These are phyloP conservation scores for Lasiodiplodia theobromae DNA, from an alignment of 2,329 filamentous ascomycete genomes.

Conservation along the genomic window DNA sequence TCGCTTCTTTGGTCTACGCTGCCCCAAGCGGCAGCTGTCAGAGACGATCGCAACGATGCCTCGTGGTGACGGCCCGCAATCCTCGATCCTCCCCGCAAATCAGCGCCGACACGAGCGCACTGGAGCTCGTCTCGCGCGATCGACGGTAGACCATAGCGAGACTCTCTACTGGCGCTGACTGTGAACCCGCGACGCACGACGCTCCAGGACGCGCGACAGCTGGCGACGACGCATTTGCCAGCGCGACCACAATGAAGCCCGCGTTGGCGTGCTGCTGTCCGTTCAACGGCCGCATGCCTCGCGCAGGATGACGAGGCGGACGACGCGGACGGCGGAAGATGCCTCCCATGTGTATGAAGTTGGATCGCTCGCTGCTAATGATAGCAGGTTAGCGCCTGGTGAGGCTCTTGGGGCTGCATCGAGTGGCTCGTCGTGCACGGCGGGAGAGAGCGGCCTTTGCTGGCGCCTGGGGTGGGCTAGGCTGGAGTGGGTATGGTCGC, in stretches of 20 bases:
- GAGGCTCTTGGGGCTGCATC: constrained; percentile 17
- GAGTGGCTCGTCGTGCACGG: constrained; percentile 16
- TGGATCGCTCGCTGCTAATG: constrained; percentile 20
- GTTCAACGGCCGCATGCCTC: background rate
- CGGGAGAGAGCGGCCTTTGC: background rate
- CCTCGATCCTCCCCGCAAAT: constrained; percentile 26
- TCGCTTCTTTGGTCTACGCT: background rate
- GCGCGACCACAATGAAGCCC: background rate
- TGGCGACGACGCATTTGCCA: constrained; percentile 17
- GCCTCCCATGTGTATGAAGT: background rate
- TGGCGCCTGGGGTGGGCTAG: constrained; percentile 12
- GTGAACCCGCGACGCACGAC: background rate
- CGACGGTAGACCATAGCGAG: background rate
- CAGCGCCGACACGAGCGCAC: constrained; percentile 18
- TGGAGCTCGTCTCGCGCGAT: constrained; percentile 19
- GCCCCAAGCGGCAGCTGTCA: constrained; percentile 3
- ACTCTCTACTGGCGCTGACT: background rate
- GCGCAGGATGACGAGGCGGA: constrained; percentile 16
- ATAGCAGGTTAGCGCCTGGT: constrained; percentile 26
- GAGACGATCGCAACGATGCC: constrained; percentile 13
- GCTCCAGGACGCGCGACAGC: constrained; percentile 1
- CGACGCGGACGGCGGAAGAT: constrained; percentile 15
- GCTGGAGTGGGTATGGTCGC: constrained; percentile 4
- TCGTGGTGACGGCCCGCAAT: constrained; percentile 20
- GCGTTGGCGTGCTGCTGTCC: background rate